Percentiles rank a stretch among this genome's conserved stretches.
Conservation (phyloP, 345 rosid species). For the Alliaria petiolata region DNA sequence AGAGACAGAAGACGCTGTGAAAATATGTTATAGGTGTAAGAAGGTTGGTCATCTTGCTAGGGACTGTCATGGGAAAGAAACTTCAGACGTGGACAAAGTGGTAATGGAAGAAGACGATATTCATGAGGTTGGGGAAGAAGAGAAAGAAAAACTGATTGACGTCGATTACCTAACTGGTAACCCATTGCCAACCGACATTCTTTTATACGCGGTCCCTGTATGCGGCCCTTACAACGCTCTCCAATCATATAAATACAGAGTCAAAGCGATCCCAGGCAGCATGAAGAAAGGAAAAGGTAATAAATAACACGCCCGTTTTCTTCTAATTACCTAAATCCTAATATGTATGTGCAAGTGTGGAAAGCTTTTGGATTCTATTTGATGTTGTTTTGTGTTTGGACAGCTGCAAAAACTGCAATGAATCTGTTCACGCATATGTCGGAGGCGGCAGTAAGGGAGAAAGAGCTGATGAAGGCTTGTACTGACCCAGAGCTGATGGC, state of each 20-base stretch:
- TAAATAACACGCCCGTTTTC: slow-evolving; percentile 3
- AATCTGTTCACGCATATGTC: slow-evolving; percentile 84
- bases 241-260: slow-evolving; percentile 85
- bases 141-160: slow-evolving; percentile 79
- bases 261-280: slow-evolving; percentile 85
- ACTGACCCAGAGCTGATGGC: slow-evolving; percentile 93
- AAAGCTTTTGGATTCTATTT: neutral
- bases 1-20: slow-evolving; percentile 65
- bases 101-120: slow-evolving; percentile 93
- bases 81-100: slow-evolving; percentile 63
- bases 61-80: slow-evolving; percentile 71
- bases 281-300: slow-evolving; percentile 95
- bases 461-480: slow-evolving; percentile 95
- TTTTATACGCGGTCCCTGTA: slow-evolving; percentile 79
- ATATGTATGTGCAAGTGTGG: neutral
- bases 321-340: neutral
- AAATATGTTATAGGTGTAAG: slow-evolving; percentile 91
- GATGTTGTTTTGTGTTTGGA: neutral
- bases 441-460: slow-evolving; percentile 79
- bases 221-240: slow-evolving; percentile 92
- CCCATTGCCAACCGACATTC: slow-evolving; percentile 72
- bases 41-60: slow-evolving; percentile 80
- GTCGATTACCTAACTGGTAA: slow-evolving; percentile 88
- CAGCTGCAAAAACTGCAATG: slow-evolving; percentile 92
- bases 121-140: slow-evolving; percentile 86